Base-by-base conservation (phyloP, 306 rosid species). In the Carpinus viminea region DNA sequence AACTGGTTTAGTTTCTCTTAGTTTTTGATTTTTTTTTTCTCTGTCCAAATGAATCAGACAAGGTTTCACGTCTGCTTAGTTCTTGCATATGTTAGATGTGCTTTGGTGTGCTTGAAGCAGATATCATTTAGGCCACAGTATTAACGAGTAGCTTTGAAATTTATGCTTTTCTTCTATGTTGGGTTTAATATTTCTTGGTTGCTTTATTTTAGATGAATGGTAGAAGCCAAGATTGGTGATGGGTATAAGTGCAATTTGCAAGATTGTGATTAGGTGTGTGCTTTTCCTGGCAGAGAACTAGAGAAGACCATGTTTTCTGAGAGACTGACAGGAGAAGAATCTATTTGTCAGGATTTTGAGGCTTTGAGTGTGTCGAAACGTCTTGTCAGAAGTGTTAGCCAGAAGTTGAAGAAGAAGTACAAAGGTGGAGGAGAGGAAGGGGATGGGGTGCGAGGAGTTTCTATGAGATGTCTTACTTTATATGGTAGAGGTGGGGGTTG, bases 401-500 rank as follows among this genome's bases (percentile, higher is more conserved):
- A 93, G 83, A 96, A 89, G 85, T 77, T 87, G 92, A 91, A 87
- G 89, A 92, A 85, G 77, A 87, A 80, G 81, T 82, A 79, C 78
- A 85, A 82, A 75, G 80, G 87, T 79, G 85, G 83, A 26, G 82
- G 72, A 68, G 96, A 89, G 78, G 99, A 82, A 73, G 98, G 85
- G 73, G 92, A 90, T 74, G 76, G 43, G 79, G 87, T 75, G 0
- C 88, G 84, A 80, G 93, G 99, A 45, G 83, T 91, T 81, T 86
- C 96, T 68, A 76, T 96, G 77, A 93, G 86, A 73, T 93, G 99
- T 84, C 86, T 96, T 51, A 87, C 88, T 73, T 79, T 96, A 60
- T 96, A 93, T 72, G 85, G 94, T 53, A 85, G 91, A 76, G 99
- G 94, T 69, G 99, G 97, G 70, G 99, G 98, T 31, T 96, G 99